Base-by-base conservation (phyloP, 192 early-diverging fungal species). In the Phlyctochytrium bullatum region DNA sequence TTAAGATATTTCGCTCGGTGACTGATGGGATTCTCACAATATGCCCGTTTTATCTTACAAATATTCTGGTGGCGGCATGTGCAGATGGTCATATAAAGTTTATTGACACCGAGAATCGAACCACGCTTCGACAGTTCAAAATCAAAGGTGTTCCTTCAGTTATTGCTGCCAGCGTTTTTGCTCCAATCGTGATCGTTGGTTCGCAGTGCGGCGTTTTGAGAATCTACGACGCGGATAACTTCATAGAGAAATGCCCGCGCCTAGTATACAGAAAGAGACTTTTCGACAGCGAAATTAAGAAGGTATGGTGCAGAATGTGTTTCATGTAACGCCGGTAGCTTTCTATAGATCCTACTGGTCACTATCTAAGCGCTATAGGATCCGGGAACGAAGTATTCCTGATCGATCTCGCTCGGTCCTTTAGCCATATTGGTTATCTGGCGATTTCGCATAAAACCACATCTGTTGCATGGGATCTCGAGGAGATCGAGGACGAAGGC, bases 341-440 rank as follows among this genome's bases (percentile, higher is more conserved):
- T 1, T 16, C 61, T 6, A 75, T 81, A 34, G 83, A 84, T 59
- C 72, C 76, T 1, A 72, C 71, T 2, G 79, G 79, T 6, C 59
- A 69, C 32, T 81, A 65, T 36, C 58, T 84, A 30, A 61, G 68
- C 17, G 59, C 69, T 4, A 56, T 34, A 27, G 59, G 75, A 12
- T 34, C 52, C 12, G 62, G 73, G 51, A 34, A 59, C n/a, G 33
- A 35, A 17, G 40, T 74, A 14, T 67, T 56, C 58, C 56, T 79
- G 0, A 65, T 73, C 27, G 76, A 76, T 34, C 54, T 79, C 1
- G 64, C 65, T 36, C n/a, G 61, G 0, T 65, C 59, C 24, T 76
- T 72, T 51, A 34, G 31, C 29, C 23, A 70, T 47, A 25, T 78
- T 28, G 82, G 78, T 10, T 73, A 64, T 32, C 27, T 83, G 30